Conservation (phyloP, 2,329 filamentous ascomycete genomes). For the Capronia epimyces region DNA sequence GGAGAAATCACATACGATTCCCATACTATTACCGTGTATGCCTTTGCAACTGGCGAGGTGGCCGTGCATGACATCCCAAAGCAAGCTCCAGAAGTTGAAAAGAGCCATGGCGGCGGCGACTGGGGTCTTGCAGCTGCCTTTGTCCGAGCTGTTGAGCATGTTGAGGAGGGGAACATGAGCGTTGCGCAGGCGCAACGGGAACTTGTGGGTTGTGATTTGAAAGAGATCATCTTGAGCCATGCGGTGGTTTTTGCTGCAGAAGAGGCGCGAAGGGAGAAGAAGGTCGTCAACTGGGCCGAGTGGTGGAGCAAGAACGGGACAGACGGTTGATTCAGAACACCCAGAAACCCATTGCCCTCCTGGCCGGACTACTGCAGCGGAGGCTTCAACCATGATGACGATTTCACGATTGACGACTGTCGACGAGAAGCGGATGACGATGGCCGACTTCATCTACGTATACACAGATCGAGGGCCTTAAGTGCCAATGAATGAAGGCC, state of each 20-base stretch:
- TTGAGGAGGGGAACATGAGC: slow-evolving; percentile 64
- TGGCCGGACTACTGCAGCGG: too few species aligned
- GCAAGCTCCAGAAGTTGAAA: slow-evolving; percentile 51
- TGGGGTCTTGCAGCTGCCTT: slow-evolving; percentile 76
- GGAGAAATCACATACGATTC: slow-evolving; percentile 88
- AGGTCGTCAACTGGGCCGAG: slow-evolving; percentile 65
- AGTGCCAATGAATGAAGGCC: too few species aligned
- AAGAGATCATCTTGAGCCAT: slow-evolving; percentile 84
- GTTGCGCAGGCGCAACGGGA: slow-evolving; percentile 67
- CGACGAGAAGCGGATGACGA: neutral
- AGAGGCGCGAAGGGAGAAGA: slow-evolving; percentile 65
- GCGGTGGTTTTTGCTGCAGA: slow-evolving; percentile 92
- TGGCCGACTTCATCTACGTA: neutral
- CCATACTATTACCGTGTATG: slow-evolving; percentile 65
- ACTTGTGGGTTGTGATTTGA: slow-evolving; percentile 73
- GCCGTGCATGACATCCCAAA: slow-evolving; percentile 56
- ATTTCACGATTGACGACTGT: neutral
- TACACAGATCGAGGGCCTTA: neutral
- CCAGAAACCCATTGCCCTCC: neutral
- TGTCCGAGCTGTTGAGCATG: slow-evolving; percentile 71
- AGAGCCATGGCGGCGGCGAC: slow-evolving; percentile 69
- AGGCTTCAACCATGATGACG: too few species aligned
- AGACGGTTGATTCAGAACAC: neutral
- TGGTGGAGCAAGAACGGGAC: slow-evolving; percentile 56
- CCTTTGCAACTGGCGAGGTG: slow-evolving; percentile 57